Percentiles rank a stretch among this genome's conserved stretches.
Evolutionary conservation across 78 protist genomes (phyloP).

Genomic region (slime mould (Dictyostelium discoideum)): DNA sequence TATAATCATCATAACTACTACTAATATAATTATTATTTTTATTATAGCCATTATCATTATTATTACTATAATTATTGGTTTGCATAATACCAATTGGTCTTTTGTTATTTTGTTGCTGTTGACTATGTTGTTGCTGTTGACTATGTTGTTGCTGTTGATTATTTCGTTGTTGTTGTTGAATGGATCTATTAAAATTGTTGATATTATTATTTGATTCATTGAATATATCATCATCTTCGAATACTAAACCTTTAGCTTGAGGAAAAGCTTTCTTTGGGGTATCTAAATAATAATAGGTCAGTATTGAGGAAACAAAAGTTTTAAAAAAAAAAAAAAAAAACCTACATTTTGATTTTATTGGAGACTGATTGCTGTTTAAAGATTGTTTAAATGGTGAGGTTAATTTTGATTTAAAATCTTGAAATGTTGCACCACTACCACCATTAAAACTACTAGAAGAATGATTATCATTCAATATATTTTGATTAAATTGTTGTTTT

Average conservation of each 20-base stretch:
- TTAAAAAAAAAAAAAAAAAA: no score
- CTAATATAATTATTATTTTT: neutral
- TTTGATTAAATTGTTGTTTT: neutral
- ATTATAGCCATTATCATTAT: neutral
- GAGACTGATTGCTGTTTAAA: neutral
- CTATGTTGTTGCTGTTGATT: constrained; percentile 8
- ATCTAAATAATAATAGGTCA: neutral
- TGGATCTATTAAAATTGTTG: neutral
- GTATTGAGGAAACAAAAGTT: neutral
- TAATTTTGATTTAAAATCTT: neutral
- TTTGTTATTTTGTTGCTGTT: neutral
- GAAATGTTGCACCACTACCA: neutral
- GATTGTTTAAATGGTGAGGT: neutral
- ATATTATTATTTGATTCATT: neutral
- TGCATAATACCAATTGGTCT: neutral
- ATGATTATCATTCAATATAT: neutral
- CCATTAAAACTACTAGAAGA: neutral
- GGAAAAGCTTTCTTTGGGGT: neutral
- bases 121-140: neutral
- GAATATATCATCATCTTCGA: neutral
- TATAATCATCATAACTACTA: neutral
- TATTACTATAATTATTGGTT: neutral
- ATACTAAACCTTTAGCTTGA: neutral
- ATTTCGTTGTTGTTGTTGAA: neutral
- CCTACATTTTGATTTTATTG: neutral